phyloP scores from a whole-genome alignment of 805 yeast genomes.

The Tetrapisispora iriomotensis region DNA sequence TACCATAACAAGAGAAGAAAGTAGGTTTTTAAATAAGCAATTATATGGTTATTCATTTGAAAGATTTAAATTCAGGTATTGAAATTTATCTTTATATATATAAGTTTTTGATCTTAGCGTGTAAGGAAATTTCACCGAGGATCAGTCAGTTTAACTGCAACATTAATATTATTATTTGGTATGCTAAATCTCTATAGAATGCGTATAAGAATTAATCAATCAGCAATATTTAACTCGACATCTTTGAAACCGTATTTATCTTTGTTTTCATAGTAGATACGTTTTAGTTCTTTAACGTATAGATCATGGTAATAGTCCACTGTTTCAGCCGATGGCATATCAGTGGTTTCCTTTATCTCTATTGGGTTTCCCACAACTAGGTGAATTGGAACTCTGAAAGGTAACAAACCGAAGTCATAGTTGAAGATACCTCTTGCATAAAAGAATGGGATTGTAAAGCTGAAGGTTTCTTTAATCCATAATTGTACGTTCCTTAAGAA shows the following conservation, averaged over 20 bases:
- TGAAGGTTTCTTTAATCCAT: slow-evolving; percentile 59
- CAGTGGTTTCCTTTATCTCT: slow-evolving; percentile 38
- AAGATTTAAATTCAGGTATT: too few relatives aligned
- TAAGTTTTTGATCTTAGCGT: too few relatives aligned
- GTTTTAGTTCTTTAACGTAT: slow-evolving; percentile 54
- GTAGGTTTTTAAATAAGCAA: too few relatives aligned
- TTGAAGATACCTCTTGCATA: slow-evolving; percentile 89
- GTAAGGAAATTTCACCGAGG: too few relatives aligned
- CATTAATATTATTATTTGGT: too few relatives aligned
- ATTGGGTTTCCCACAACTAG: slow-evolving; percentile 69
- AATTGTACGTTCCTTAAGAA: slow-evolving; percentile 49
- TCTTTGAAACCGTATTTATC: slow-evolving; percentile 33
- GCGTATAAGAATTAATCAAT: slow-evolving; percentile 8
- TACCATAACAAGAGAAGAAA: too few relatives aligned
- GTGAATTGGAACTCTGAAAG: slow-evolving; percentile 71
- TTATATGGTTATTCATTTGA: too few relatives aligned
- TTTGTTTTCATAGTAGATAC: slow-evolving; percentile 60
- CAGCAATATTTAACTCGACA: slow-evolving; percentile 22
- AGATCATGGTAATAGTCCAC: slow-evolving; percentile 62
- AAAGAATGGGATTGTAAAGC: slow-evolving; percentile 85
- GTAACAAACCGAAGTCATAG: slow-evolving; percentile 84
- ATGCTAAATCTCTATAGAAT: neutral
- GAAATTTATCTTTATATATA: too few relatives aligned
- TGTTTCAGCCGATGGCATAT: slow-evolving; percentile 37
- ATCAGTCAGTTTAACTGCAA: too few relatives aligned